Evolutionary conservation across 2,329 filamentous ascomycete genomes (phyloP), one percentile per base, ranked within the genome.

Genomic region (Periconia sp.): DNA sequence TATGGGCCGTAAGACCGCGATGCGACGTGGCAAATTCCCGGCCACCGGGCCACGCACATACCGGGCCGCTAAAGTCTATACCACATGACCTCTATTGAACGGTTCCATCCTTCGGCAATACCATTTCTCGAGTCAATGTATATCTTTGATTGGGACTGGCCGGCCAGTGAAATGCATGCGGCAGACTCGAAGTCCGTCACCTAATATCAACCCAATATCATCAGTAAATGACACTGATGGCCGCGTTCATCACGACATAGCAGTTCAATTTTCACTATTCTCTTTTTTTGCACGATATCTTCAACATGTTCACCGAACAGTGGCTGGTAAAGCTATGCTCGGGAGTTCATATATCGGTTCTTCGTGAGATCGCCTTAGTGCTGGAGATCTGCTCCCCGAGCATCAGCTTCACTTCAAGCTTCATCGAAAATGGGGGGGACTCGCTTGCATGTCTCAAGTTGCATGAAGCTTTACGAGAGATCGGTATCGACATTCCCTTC

Each of bases 401-500:
- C 11, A 15, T 37, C 10, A 22, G 29, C 23, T 17, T 26, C 16
- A 26, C 9, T 6, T 13, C 23, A 36, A 29, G n/a, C 10, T 36
- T 30, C 19, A 19, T 40, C 11, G 22, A 34, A 6, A 34, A 40
- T 34, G 38, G 29, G 2, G 29, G 29, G 12, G 38, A 40, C 38
- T 34, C 29, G n/a, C 22, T 34, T 4, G 15, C 38, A 10, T 26
- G 18, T 15, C 21, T 37, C 6, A 13, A 25, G 9, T 15, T 37
- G 17, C 16, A 34, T 7, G 22, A 15, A 7, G 24, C 25, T 6
- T 16, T 31, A 5, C 17, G 26, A 9, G 16, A 11, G 9, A 29
- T 17, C 16, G 26, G 36, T 17, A 25, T 21, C n/a, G 15, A 21
- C n/a, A 8, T 30, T 13, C 30, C 26, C 4, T 15, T 31, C 11